phyloP scores from a whole-genome alignment of 192 early-diverging fungal genomes.

The Jimgerdemannia flammicorona region DNA sequence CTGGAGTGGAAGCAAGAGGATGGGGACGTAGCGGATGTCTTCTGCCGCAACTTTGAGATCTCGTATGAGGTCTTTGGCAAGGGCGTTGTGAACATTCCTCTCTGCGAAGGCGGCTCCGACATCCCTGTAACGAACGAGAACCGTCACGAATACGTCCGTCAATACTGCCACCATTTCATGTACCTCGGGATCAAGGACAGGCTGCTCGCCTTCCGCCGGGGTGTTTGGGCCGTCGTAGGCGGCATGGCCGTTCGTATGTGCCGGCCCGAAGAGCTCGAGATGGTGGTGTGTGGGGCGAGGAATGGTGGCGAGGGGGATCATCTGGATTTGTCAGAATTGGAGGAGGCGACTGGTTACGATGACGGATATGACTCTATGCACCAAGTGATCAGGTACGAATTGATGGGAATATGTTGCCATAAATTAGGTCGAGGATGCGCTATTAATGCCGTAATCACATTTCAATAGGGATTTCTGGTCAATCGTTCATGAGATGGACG shows the following conservation, averaged over 20 bases:
- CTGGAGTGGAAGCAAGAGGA: slow-evolving; percentile 18
- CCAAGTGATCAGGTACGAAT: slow-evolving; percentile 51
- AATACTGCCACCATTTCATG: slow-evolving; percentile 77
- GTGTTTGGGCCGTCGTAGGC: slow-evolving; percentile 67
- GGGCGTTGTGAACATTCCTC: slow-evolving; percentile 49
- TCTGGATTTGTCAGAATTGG: slow-evolving; percentile 78
- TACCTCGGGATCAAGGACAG: slow-evolving; percentile 63
- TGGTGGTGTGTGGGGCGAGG: slow-evolving; percentile 71
- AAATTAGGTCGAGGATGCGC: no score
- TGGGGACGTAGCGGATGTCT: slow-evolving; percentile 64
- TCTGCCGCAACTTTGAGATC: slow-evolving; percentile 80
- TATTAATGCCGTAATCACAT: not conserved
- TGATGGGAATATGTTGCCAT: not conserved
- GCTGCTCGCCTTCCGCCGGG: slow-evolving; percentile 78
- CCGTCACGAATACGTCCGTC: slow-evolving; percentile 75
- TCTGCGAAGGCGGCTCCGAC: slow-evolving; percentile 60
- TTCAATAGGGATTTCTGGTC: slow-evolving; percentile 73
- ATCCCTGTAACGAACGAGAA: slow-evolving; percentile 71
- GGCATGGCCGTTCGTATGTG: slow-evolving; percentile 62
- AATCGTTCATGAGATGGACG: slow-evolving; percentile 73
- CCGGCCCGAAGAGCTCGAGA: slow-evolving; percentile 85
- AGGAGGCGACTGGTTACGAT: slow-evolving; percentile 80
- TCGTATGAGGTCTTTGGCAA: slow-evolving; percentile 69
- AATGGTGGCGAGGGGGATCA: slow-evolving; percentile 44
- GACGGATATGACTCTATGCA: slow-evolving; percentile 70